Percentiles rank a stretch among this genome's conserved stretches.
Evolutionary conservation across 2,329 filamentous ascomycete species (phyloP).

Genomic region (Ramichloridium luteum): DNA sequence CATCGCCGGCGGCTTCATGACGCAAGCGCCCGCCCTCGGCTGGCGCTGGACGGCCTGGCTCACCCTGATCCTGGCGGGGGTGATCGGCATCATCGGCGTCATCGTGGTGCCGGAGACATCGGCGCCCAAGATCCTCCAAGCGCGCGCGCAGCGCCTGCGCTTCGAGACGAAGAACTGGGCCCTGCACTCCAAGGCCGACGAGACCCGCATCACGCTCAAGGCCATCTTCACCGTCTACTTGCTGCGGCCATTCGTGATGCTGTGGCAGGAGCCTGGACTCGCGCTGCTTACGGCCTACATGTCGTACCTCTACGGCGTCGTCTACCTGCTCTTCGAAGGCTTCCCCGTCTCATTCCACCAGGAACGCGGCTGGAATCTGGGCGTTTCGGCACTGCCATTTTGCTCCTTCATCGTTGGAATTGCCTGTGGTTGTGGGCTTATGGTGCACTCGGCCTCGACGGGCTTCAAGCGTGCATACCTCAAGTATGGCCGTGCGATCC

Average conservation of each 20-base stretch:
- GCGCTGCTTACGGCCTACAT: conserved; percentile 21
- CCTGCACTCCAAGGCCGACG: conserved; percentile 34
- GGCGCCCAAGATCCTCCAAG: conserved; percentile 36
- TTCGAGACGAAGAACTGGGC: conserved; percentile 37
- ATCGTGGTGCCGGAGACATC: conserved; percentile 42
- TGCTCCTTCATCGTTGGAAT: conserved; percentile 18
- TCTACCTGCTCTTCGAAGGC: conserved; percentile 32
- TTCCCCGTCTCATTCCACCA: conserved; percentile 22
- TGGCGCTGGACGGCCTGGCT: conserved; percentile 22
- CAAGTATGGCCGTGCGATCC: conserved; percentile 16
- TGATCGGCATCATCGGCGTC: conserved; percentile 33
- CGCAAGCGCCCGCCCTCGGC: conserved; percentile 13
- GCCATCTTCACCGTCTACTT: conserved; percentile 17
- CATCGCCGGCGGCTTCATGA: conserved; percentile 14
- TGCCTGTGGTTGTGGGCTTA: conserved; percentile 12
- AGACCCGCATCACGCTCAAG: conserved; percentile 27
- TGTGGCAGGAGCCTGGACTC: conserved; percentile 20
- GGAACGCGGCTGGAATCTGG: conserved; percentile 16
- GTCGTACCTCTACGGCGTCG: conserved; percentile 20
- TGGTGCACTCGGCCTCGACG: conserved; percentile 13
- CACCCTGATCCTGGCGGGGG: conserved; percentile 28
- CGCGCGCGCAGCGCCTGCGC: conserved; percentile 38
- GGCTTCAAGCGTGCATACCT: conserved; percentile 13
- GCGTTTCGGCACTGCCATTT: conserved; percentile 19
- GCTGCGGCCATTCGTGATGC: conserved; percentile 18